Base-by-base conservation (phyloP, 495 filamentous ascomycete genomes). In the Lepidopterella palustris region DNA sequence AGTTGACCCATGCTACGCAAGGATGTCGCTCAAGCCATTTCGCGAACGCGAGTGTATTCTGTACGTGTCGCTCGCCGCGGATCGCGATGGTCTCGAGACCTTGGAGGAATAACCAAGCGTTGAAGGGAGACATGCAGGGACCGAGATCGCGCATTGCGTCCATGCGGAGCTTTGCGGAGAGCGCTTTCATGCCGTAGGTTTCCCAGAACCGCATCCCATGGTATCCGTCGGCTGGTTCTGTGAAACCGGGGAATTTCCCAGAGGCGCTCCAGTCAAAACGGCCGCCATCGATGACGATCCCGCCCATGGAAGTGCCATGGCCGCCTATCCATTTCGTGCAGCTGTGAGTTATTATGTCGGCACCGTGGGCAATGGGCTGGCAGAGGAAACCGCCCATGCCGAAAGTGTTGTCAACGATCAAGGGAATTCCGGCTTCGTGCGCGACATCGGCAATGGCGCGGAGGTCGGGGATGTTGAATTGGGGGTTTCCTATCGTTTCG, bases 251-350 rank as follows among this genome's bases (percentile, higher is more conserved):
- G 55, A 75, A 76, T 47, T 75, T 75, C 15, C 72, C 74, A 29
- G 65, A 70, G 3, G 71, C 70, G 29, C 65, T 67, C 74, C 74
- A 76, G 58, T 76, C 74, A 42, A 75, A 76, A 39, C 74, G 69
- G 5, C 74, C 74, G 25, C 73, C 72, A 59, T 76, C 74, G 28
- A 76, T 74, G 27, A 75, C 66, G 32, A 76, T 73, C 29, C 74
- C 74, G 18, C 74, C 74, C 73, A 76, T 75, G 53, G 64, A 67
- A 3, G 74, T 76, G 39, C 74, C 74, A 57, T 76, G 74, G 21
- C 74, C 74, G 11, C 74, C 73, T 31, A 76, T 74, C 74, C 74
- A 76, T 59, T 76, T 76, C 5, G 74, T 76, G 45, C 63, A 64
- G 21, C 67, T 71, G 59, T 76, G 74, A 25, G 72, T 75, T 51